Base-by-base conservation (phyloP, 192 early-diverging fungal species). In the Coemansia sp. region DNA sequence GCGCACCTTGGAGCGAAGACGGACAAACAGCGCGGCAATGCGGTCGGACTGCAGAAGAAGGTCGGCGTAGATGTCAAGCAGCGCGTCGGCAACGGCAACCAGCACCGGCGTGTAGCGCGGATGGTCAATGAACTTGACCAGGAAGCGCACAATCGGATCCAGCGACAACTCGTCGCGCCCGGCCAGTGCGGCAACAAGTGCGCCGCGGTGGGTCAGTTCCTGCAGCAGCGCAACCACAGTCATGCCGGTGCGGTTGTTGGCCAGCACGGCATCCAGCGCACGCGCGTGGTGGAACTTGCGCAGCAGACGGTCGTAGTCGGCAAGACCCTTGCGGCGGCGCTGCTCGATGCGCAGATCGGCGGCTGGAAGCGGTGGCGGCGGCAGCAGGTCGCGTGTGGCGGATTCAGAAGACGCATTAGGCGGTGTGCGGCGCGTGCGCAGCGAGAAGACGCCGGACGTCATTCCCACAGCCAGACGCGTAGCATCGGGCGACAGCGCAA, bases 401-500 rank as follows among this genome's bases (percentile, higher is more conserved):
- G 32, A 32, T 32, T 32, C 32, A 32, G 79, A 57, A 61, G 84
- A 73, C 67, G 96, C 95, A 44, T 86, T 84, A 39, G 91, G 87
- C 67, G 94, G 90, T 16, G 92, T 85, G n/a, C 87, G 84, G 54
- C 96, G 87, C 62, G 92, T 89, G 53, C 93, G 92, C 63, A 97
- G 87, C 42, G 93, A 91, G 6, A 99, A 85, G 42, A 94, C 80
- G 41, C 97, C 94, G 42, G 87, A 90, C 48, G 92, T 86, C 94
- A 97, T 98, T 65, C 97, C 97, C 21, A 93, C 94, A 0, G 89
- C 94, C 62, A 99, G 77, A 64, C 91, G 89, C 12, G 93, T 92
- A 70, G 95, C 92, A 71, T 95, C 88, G 16, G 95, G 90, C 80
- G 94, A 96, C 47, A 98, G 81, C n/a, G 86, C 95, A 63, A 98